A percentile compares a stretch with the other conserved stretches of the same genome.
phyloP scores from a whole-genome alignment of 305 asterid genomes.

The Vinca major region DNA sequence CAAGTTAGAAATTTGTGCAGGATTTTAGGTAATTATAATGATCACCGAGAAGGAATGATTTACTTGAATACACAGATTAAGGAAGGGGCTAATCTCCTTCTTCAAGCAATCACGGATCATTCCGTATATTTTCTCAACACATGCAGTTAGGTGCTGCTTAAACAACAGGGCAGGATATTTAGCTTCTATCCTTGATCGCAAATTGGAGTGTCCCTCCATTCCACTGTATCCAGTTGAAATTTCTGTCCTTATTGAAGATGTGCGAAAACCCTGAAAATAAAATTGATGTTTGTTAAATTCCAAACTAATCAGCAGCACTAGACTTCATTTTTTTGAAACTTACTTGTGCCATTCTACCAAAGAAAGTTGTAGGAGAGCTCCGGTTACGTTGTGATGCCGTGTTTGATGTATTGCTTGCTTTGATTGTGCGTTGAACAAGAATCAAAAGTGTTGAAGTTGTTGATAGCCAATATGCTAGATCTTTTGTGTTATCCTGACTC shows the following conservation, averaged over 20 bases:
- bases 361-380: slow-evolving; percentile 66
- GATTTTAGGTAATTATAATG: slow-evolving; percentile 3
- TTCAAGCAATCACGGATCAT: slow-evolving; percentile 78
- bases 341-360: slow-evolving; percentile 94
- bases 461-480: slow-evolving; percentile 84
- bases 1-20: slow-evolving; percentile 16
- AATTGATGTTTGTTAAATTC: slow-evolving; percentile 21
- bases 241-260: slow-evolving; percentile 59
- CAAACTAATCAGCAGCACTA: background rate
- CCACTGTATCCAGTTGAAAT: slow-evolving; percentile 89
- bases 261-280: slow-evolving; percentile 51
- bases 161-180: slow-evolving; percentile 88
- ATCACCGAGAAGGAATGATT: slow-evolving; percentile 16
- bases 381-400: slow-evolving; percentile 53
- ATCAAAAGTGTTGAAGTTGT: slow-evolving; percentile 79
- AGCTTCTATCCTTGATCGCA: slow-evolving; percentile 71
- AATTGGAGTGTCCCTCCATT: slow-evolving; percentile 69
- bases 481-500: slow-evolving; percentile 55
- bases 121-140: slow-evolving; percentile 88
- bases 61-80: slow-evolving; percentile 80
- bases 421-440: slow-evolving; percentile 76
- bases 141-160: slow-evolving; percentile 91
- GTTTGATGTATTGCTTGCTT: slow-evolving; percentile 61
- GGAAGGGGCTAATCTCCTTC: slow-evolving; percentile 80
- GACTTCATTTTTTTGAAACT: slow-evolving; percentile 16